These are phyloP conservation scores for Candida koratica DNA, from an alignment of 805 yeast species.

Conservation along the genomic window DNA sequence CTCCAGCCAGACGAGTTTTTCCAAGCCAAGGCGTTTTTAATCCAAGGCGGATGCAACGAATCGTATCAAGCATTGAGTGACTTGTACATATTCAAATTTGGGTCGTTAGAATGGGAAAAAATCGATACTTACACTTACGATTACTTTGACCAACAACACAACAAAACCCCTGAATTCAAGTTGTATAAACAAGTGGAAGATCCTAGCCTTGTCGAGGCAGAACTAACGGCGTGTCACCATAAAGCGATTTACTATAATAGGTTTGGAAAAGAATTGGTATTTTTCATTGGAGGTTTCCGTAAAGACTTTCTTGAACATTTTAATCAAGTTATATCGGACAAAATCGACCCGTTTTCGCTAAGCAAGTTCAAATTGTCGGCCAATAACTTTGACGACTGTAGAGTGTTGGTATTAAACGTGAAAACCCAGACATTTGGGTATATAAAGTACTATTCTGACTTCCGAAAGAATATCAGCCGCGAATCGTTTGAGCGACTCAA, in stretches of 20 bases:
- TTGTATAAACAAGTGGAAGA: slow-evolving; percentile 23
- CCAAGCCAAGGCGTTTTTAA: slow-evolving; percentile 26
- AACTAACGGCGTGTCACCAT: slow-evolving; percentile 41
- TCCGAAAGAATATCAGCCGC: slow-evolving; percentile 23
- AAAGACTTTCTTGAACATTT: slow-evolving; percentile 34
- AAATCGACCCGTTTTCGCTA: slow-evolving; percentile 33
- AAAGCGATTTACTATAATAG: slow-evolving; percentile 30
- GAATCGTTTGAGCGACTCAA: slow-evolving; percentile 18
- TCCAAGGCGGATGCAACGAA: slow-evolving; percentile 42
- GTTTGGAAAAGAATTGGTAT: slow-evolving; percentile 31
- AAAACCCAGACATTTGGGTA: slow-evolving; percentile 42
- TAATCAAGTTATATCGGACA: slow-evolving; percentile 28
- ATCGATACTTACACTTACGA: slow-evolving; percentile 33
- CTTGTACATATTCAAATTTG: slow-evolving; percentile 30
- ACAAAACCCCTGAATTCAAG: slow-evolving; percentile 23
- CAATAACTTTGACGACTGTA: slow-evolving; percentile 25
- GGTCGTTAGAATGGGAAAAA: slow-evolving; percentile 32
- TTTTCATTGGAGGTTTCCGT: slow-evolving; percentile 38
- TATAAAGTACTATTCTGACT: slow-evolving; percentile 30
- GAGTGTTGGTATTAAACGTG: slow-evolving; percentile 35
- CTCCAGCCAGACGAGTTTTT: slow-evolving; percentile 19
- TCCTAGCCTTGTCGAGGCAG: slow-evolving; percentile 36
- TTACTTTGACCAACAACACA: slow-evolving; percentile 29
- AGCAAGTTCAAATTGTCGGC: slow-evolving; percentile 27
- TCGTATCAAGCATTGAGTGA: slow-evolving; percentile 27